Base-by-base conservation (phyloP, 2,329 filamentous ascomycete genomes). In the Talaromyces atroroseus region DNA sequence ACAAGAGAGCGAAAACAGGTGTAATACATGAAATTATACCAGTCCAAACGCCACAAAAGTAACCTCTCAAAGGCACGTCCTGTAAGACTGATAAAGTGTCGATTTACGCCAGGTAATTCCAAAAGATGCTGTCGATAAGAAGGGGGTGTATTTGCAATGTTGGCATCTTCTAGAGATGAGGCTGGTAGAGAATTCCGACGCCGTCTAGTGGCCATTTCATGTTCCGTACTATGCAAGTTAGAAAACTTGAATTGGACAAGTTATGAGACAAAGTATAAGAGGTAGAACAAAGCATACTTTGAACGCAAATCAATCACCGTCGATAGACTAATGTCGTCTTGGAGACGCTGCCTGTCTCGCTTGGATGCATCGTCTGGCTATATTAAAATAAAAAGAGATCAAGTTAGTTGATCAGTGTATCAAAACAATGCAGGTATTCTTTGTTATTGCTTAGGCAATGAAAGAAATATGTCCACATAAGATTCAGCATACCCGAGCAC, bases 291-390 rank as follows among this genome's bases (percentile, higher is more conserved):
- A 18, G 8, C 49, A 58, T 78, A 89, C 84, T 86, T 84, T 60
- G 90, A 89, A 56, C 91, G 82, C 11, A 95, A 76, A 74, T 95
- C 91, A 58, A 95, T 81, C 42, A 95, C 82, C 2, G 85, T 89
- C 62, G 79, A 82, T 61, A 95, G 82, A 21, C 81, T 78, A 62
- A 86, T 80, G 32, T 83, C 78, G 7, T 84, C 72, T 10, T 76
- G 71, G 11, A 95, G 78, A 32, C 76, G 74, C 34, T 76, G 68
- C 56, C 82, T 81, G 71, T 95, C 91, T 36, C 76, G 68, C 20
- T 78, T 65, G 0, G 88, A 87, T 36, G 89, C 88, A 69, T 90
- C 84, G 66, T 95, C 90, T 80, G 71, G 68, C 68, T 68, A 60
- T 38, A 46, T 38, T 6, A 45, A 32, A 47, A 20, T 36, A 29